Evolutionary conservation across 2,329 filamentous ascomycete genomes (phyloP).

Genomic region (Fusarium zealandicum): DNA sequence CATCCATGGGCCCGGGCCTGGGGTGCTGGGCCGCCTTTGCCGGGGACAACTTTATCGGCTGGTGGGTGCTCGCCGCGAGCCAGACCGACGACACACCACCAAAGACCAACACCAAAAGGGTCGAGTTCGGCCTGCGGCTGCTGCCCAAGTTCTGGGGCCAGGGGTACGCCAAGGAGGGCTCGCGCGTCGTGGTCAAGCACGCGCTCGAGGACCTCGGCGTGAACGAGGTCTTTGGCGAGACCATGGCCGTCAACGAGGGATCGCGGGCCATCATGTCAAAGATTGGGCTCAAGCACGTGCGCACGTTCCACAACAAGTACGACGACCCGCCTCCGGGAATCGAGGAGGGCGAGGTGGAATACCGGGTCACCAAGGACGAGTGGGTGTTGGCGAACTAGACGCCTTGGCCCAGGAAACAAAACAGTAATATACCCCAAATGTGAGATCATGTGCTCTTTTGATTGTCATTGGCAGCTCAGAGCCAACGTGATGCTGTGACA

Average conservation of each 20-base stretch:
- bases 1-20: slow-evolving; percentile 28
- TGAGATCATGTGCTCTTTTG: too few species aligned
- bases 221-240: slow-evolving; percentile 39
- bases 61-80: slow-evolving; percentile 42
- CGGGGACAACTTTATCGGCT: slow-evolving; percentile 42
- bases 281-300: slow-evolving; percentile 29
- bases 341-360: slow-evolving; percentile 41
- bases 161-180: slow-evolving; percentile 44
- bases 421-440: too few species aligned
- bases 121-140: slow-evolving; percentile 41
- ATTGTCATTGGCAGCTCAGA: too few species aligned
- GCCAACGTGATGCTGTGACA: too few species aligned
- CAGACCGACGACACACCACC: slow-evolving; percentile 23
- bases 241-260: slow-evolving; percentile 43
- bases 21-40: slow-evolving; percentile 34
- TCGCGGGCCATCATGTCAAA: slow-evolving; percentile 37
- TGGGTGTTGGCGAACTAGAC: slow-evolving; percentile 21
- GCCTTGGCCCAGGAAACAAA: too few species aligned
- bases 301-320: slow-evolving; percentile 38
- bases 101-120: slow-evolving; percentile 18
- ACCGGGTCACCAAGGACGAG: slow-evolving; percentile 32
- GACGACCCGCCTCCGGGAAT: slow-evolving; percentile 37
- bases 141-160: slow-evolving; percentile 42
- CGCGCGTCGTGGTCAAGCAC: slow-evolving; percentile 39
- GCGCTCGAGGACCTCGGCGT: slow-evolving; percentile 41